These are phyloP conservation scores for Leishmania aethiopica DNA, from an alignment of 208 protist species.

Conservation along the genomic window DNA sequence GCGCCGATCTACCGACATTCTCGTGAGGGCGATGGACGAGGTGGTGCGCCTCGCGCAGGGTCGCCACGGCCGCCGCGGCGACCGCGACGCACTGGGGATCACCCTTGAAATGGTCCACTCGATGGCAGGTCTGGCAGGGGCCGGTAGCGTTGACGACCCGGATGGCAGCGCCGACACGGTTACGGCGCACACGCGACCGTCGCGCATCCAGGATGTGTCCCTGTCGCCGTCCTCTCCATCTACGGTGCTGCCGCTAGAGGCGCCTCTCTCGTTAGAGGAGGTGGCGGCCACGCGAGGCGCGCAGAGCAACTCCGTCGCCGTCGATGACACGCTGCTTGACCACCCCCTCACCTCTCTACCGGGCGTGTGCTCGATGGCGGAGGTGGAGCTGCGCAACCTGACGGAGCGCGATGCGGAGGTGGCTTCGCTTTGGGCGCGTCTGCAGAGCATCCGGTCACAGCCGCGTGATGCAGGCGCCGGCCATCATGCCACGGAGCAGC, in stretches of 20 bases:
- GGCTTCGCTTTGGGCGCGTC: constrained; percentile 27
- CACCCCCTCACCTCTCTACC: constrained; percentile 26
- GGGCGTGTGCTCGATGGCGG: constrained; percentile 23
- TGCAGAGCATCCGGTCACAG: constrained; percentile 14
- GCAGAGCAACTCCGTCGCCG: not conserved
- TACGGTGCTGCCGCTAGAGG: not conserved
- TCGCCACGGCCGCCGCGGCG: constrained; percentile 6
- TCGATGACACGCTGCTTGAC: constrained; percentile 1
- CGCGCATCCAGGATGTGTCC: not conserved
- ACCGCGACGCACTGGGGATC: constrained; percentile 17
- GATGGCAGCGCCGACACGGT: constrained; percentile 11
- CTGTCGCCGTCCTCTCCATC: constrained; percentile 10
- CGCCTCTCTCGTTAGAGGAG: not conserved
- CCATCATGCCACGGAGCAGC: not conserved
- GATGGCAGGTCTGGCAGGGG: constrained; percentile 1
- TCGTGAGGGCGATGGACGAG: constrained; percentile 34
- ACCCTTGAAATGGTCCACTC: constrained; percentile 18
- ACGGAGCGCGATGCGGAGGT: constrained; percentile 14
- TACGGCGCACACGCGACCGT: constrained; percentile 6
- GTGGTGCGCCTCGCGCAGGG: constrained; percentile 23
- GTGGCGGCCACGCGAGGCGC: not conserved
- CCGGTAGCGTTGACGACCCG: constrained; percentile 3
- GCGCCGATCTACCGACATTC: constrained; percentile 21
- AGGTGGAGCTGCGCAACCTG: constrained; percentile 28
- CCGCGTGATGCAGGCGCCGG: not conserved